These are phyloP conservation scores for Blastobotrys indianensis DNA, from an alignment of 1,139 yeast species.

Conservation along the genomic window DNA sequence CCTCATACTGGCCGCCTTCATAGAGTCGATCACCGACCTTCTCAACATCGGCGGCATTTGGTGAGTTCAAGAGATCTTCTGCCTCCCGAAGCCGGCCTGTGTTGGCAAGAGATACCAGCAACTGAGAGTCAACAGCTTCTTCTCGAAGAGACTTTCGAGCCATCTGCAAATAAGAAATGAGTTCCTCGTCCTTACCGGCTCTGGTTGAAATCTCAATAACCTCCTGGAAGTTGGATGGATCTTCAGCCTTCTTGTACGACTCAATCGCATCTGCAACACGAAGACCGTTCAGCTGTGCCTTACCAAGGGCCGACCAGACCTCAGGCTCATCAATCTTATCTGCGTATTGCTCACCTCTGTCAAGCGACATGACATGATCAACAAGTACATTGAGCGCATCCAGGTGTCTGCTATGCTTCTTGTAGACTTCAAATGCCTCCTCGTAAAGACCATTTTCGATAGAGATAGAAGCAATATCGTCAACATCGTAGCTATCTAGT, in stretches of 20 bases:
- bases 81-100: slow-evolving; percentile 72
- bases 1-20: slow-evolving; percentile 77
- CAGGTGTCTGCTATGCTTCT: slow-evolving; percentile 69
- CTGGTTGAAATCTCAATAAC: slow-evolving; percentile 94
- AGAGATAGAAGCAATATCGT: slow-evolving; percentile 90
- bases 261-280: slow-evolving; percentile 88
- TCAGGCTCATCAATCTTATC: slow-evolving; percentile 82
- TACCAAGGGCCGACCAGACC: slow-evolving; percentile 92
- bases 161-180: slow-evolving; percentile 80
- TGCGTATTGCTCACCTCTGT: slow-evolving; percentile 91
- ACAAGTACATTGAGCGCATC: slow-evolving; percentile 88
- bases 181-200: slow-evolving; percentile 94
- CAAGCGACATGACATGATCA: slow-evolving; percentile 88
- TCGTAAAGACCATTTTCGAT: slow-evolving; percentile 82
- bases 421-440: slow-evolving; percentile 92
- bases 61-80: slow-evolving; percentile 74
- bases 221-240: slow-evolving; percentile 83
- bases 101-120: slow-evolving; percentile 81
- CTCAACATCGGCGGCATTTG: slow-evolving; percentile 92
- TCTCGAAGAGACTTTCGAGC: slow-evolving; percentile 93
- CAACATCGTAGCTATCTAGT: slow-evolving; percentile 85
- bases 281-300: slow-evolving; percentile 91
- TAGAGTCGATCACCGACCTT: slow-evolving; percentile 87
- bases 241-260: slow-evolving; percentile 77
- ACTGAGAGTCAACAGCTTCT: slow-evolving; percentile 86